phyloP scores from a whole-genome alignment of 495 filamentous ascomycete species.

The Astrothelium macrocarpum region DNA sequence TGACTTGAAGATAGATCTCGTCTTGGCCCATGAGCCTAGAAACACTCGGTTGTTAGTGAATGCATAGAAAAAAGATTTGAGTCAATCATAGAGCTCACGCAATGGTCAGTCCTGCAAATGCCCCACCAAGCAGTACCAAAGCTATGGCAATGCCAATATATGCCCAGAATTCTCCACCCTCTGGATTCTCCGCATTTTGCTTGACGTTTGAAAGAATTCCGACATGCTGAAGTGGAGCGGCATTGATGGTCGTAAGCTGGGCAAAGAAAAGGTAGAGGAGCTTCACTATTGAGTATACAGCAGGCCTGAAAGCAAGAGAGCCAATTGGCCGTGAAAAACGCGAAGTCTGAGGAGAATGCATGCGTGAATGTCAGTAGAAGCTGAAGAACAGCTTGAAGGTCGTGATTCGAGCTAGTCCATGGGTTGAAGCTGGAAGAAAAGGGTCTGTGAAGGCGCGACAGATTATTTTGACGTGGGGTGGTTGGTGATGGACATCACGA shows the following conservation, averaged over 20 bases:
- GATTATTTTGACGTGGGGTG: neutral
- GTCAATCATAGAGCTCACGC: constrained; percentile 40
- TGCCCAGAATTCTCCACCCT: constrained; percentile 56
- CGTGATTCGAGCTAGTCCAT: neutral
- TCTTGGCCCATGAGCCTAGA: constrained; percentile 71
- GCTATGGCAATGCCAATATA: constrained; percentile 58
- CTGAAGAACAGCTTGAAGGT: neutral
- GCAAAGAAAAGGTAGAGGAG: neutral
- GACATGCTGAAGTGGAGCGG: neutral
- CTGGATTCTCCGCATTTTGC: constrained; percentile 14
- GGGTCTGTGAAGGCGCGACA: neutral
- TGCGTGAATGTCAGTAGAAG: neutral
- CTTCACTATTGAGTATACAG: neutral
- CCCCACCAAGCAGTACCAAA: constrained; percentile 78
- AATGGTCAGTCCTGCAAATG: constrained; percentile 95
- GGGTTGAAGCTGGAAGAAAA: neutral
- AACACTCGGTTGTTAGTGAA: constrained; percentile 1
- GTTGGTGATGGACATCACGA: neutral
- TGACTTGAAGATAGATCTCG: constrained; percentile 94
- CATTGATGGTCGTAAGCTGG: neutral
- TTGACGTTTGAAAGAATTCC: neutral
- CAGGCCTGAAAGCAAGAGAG: neutral
- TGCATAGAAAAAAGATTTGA: neutral
- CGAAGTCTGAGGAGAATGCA: neutral
- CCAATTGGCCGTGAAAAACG: neutral